Evolutionary conservation across 1,284 basidiomycete genomes (phyloP), one percentile per base, ranked within the genome.

Genomic region (Inonotus hispidus): DNA sequence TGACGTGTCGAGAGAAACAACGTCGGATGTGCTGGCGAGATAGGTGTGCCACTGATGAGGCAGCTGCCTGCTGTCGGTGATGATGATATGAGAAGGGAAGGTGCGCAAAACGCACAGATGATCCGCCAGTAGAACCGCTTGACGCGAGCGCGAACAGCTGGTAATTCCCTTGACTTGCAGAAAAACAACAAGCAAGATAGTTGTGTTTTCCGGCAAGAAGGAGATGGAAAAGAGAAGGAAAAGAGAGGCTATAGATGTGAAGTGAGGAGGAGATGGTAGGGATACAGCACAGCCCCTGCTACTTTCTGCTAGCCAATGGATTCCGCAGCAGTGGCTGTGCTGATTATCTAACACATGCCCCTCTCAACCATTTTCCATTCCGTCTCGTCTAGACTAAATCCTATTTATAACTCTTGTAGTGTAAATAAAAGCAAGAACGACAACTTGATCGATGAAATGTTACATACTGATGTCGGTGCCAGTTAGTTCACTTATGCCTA

Each of bases 1-100:
- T 49, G 56, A 58, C 56, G 56, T 49, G 46, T 58, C 32, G 56
- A 50, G 2, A 45, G n/a, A 29, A 49, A 23, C 7, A 49, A 27
- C 35, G 29, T 29, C 29, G 45, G 21, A n/a, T 38, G 21, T 23
- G 35, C 56, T 50, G 56, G 56, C 56, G 6, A n/a, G n/a, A n/a
- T n/a, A n/a, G n/a, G 55, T 46, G 32, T 46, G 55, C 19, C 29
- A 13, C 14, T 16, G 27, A 46, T 11, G 16, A 19, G 41, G 39
- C 41, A 27, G 55, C 55, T 46, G 41, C 16, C 13, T 11, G 55
- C n/a, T 27, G 25, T 46, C 11, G 32, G 50, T 27, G 50, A 35
- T 29, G 50, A n/a, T 35, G 39, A 37, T 23, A 32, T 16, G 27
- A 32, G 55, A 56, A 45, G 43, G 19, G 2, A 56, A 45, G 50